Evolutionary conservation across 108 stramenopile species (phyloP), one percentile per base, ranked within the genome.

Genomic region (Cyclotella baltica): DNA sequence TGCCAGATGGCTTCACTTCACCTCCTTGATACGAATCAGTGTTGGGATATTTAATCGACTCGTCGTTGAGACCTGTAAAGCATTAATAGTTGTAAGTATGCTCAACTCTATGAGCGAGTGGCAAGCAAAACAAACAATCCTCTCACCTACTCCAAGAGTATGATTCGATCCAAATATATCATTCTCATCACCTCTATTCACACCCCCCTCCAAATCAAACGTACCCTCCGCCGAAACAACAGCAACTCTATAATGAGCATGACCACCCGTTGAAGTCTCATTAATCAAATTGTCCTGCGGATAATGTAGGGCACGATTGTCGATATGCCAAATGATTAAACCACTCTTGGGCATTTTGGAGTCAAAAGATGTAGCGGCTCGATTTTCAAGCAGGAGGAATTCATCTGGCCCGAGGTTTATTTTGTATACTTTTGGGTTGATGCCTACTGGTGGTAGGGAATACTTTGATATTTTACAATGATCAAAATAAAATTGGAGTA

Each of bases 1-100:
- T 62, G 28, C 67, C 73, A 19, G 73, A 50, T 9, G 65, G 59
- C 8, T 27, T 68, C 31, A 75, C 1, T 15, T 30, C 52, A 35
- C 73, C 73, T 16, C 22, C 73, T 55, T 51, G 73, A 47, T 75
- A 75, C 53, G 73, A 67, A 37, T 61, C 73, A 11, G 73, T 75
- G 28, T 61, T 62, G 2, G 73, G 73, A 68, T 52, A 75, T 0
- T 8, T 59, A 18, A 58, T 28, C 23, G 59, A 22, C 11, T 69
- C 67, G 5, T 58, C 72, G 19, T 28, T 67, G 62, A 67, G 52
- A n/a, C 55, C 55, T 56, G 20, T 43, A 43, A 22, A 23, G 2
- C n/a, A n/a, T 4, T n/a, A 48, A 48, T 1, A 48, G 4, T n/a
- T 48, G 47, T n/a, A 6, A 4, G n/a, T 48, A 2, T 6, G 47